A percentile compares a stretch with the other conserved stretches of the same genome.
phyloP scores from a whole-genome alignment of 2,329 filamentous ascomycete species.

The Pestalotiopsis sp. region DNA sequence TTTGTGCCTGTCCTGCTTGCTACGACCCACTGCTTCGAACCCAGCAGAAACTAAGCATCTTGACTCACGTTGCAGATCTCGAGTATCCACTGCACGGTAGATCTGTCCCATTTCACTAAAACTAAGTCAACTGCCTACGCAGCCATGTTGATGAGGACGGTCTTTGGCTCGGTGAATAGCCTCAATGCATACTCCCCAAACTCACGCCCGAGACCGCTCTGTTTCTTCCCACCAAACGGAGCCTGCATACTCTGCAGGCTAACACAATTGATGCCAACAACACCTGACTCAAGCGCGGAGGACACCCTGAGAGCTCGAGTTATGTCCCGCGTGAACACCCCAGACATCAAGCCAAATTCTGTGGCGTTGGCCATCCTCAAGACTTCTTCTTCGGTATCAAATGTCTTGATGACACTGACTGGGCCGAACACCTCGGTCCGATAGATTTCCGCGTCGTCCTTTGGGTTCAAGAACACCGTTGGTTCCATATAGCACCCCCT shows the following conservation, averaged over 20 bases:
- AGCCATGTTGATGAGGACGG: conserved; percentile 45
- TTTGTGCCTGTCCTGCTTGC: no score
- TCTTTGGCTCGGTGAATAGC: conserved; percentile 52
- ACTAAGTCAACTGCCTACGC: neutral
- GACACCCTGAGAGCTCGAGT: conserved; percentile 60
- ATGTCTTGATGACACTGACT: conserved; percentile 55
- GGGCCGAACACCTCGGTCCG: conserved; percentile 61
- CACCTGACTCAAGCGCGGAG: conserved; percentile 63
- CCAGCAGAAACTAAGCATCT: no score
- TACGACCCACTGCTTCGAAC: no score
- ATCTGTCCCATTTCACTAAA: neutral
- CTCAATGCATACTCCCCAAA: conserved; percentile 48
- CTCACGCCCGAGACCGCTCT: conserved; percentile 53
- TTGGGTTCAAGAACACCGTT: conserved; percentile 46
- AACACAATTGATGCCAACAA: conserved; percentile 68
- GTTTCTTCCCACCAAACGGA: conserved; percentile 54
- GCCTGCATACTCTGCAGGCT: conserved; percentile 38
- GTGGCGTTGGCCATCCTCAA: conserved; percentile 57
- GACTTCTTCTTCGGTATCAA: conserved; percentile 59
- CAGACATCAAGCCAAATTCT: conserved; percentile 45
- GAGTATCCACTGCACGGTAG: neutral
- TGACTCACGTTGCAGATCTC: no score
- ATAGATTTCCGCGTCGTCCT: conserved; percentile 47
- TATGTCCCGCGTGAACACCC: conserved; percentile 65
- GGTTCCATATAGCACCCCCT: conserved; percentile 48